Conservation (phyloP, 2,329 filamentous ascomycete species). For the Fusarium solani-melongenae region DNA sequence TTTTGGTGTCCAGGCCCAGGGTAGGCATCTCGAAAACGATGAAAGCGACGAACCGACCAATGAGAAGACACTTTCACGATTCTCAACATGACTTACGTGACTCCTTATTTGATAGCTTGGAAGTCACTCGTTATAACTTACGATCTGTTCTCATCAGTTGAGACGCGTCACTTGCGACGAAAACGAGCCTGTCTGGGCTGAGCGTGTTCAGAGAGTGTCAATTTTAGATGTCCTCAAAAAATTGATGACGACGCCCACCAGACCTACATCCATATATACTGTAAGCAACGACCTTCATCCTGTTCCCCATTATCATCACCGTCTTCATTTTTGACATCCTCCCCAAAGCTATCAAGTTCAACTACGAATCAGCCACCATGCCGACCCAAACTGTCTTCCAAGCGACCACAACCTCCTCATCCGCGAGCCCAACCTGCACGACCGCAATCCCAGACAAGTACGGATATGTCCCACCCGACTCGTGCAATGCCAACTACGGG, state of each 20-base stretch:
- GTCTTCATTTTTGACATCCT: neutral
- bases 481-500: neutral
- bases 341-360: accelerated
- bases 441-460: neutral
- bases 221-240: neutral
- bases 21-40: neutral
- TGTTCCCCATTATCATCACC: neutral
- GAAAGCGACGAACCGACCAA: neutral
- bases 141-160: neutral
- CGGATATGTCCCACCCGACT: neutral
- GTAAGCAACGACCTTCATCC: accelerated
- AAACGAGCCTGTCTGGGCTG: neutral
- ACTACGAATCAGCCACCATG: neutral
- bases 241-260: neutral
- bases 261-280: neutral
- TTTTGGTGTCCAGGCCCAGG: neutral
- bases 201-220: neutral
- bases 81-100: neutral
- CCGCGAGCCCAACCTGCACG: neutral
- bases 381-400: neutral
- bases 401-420: neutral
- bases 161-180: neutral
- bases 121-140: neutral
- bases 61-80: neutral
- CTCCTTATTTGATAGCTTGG: neutral